These are phyloP conservation scores for Botryotinia convoluta DNA, from an alignment of 2,329 filamentous ascomycete species.

Conservation along the genomic window DNA sequence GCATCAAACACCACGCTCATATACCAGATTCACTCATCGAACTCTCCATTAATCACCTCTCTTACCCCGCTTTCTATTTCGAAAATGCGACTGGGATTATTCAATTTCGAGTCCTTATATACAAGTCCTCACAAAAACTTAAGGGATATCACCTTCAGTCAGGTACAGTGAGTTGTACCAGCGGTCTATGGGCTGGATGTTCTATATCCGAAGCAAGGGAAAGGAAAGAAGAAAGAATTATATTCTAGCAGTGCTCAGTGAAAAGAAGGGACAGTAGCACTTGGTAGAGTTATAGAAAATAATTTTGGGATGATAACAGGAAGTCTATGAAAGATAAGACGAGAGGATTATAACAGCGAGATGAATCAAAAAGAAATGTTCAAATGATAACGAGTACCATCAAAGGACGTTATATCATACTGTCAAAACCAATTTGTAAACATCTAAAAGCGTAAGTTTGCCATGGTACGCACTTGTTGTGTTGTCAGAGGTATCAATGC, in stretches of 20 bases:
- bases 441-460: not conserved
- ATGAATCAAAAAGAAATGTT: not conserved
- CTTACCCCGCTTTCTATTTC: not conserved
- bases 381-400: not conserved
- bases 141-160: not conserved
- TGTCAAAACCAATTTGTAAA: not conserved
- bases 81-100: rapidly evolving
- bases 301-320: not conserved
- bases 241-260: not conserved
- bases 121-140: not conserved
- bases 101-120: not conserved
- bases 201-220: not conserved
- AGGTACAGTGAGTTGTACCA: not conserved
- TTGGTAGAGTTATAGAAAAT: not conserved
- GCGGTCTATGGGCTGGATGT: not conserved
- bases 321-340: not conserved
- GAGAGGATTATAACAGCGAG: not conserved
- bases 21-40: not conserved
- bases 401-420: not conserved
- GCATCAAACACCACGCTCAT: not conserved
- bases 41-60: not conserved
- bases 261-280: not conserved
- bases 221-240: not conserved
- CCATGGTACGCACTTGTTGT: not conserved
- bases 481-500: not conserved